Conservation (phyloP, 495 filamentous ascomycete genomes). For the Hyphodiscus hymeniophilus region DNA sequence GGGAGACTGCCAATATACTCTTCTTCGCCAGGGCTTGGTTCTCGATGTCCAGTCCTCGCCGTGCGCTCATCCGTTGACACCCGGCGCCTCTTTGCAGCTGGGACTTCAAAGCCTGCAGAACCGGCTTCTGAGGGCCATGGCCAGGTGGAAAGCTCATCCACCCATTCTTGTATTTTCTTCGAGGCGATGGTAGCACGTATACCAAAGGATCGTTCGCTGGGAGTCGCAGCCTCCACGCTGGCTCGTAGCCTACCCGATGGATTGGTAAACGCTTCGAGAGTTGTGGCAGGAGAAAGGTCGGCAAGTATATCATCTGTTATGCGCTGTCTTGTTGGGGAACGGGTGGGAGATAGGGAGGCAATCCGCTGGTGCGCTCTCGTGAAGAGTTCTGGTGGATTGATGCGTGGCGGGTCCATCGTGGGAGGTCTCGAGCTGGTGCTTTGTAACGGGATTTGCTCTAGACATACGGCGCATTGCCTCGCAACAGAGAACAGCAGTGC, state of each 20-base stretch:
- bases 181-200: slow-evolving; percentile 66
- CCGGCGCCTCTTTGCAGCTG: slow-evolving; percentile 32
- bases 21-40: slow-evolving; percentile 20
- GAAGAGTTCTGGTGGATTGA: slow-evolving; percentile 10
- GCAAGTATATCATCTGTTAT: slow-evolving; percentile 40
- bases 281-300: slow-evolving; percentile 47
- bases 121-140: slow-evolving; percentile 52
- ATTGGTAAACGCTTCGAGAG: slow-evolving; percentile 42
- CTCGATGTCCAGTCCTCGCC: slow-evolving; percentile 7
- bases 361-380: slow-evolving; percentile 9
- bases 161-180: slow-evolving; percentile 68
- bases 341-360: slow-evolving; percentile 23
- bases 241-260: slow-evolving; percentile 48
- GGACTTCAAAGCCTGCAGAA: slow-evolving; percentile 40
- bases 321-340: slow-evolving; percentile 26
- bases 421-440: slow-evolving; percentile 2
- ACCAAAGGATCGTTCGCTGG: slow-evolving; percentile 61
- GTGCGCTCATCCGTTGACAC: slow-evolving; percentile 1
- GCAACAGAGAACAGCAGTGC: neutral
- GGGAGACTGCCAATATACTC: slow-evolving; percentile 65
- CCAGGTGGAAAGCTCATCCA: slow-evolving; percentile 69
- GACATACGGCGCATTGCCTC: slow-evolving; percentile 12
- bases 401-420: slow-evolving; percentile 10
- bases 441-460: slow-evolving; percentile 7
- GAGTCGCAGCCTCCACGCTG: slow-evolving; percentile 59